Evolutionary conservation across 1,284 basidiomycete genomes (phyloP).

Genomic region (Heterobasidion irregulare): DNA sequence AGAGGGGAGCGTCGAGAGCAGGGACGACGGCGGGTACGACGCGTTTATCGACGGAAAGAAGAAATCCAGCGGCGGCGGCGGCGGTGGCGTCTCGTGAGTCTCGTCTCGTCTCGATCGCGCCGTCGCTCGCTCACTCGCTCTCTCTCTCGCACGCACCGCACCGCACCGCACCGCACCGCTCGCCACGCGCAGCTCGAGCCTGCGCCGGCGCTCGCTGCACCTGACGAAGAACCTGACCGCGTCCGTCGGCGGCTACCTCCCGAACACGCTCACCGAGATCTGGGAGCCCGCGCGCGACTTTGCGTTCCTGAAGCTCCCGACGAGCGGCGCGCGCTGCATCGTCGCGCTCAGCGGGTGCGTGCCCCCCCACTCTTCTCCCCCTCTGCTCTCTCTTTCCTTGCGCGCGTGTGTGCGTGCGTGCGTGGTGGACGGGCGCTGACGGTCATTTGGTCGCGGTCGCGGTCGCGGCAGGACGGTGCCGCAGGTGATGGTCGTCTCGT

Average conservation of each 20-base stretch:
- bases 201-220: conserved; percentile 70
- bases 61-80: conserved; percentile 47
- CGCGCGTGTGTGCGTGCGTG: too few species aligned
- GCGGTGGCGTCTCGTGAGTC: conserved; percentile 48
- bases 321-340: conserved; percentile 70
- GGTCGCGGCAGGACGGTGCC: conserved; percentile 69
- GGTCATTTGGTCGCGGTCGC: not conserved
- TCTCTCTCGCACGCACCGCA: too few species aligned
- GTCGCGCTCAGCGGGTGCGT: conserved; percentile 83
- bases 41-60: conserved; percentile 55
- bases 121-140: not conserved
- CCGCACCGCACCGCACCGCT: too few species aligned
- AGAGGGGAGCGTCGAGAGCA: conserved; percentile 57
- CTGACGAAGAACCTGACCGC: conserved; percentile 76
- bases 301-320: conserved; percentile 86
- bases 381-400: not conserved
- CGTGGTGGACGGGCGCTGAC: too few species aligned
- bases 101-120: not conserved
- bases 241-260: conserved; percentile 86
- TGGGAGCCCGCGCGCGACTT: conserved; percentile 98
- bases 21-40: conserved; percentile 66
- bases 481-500: conserved; percentile 95
- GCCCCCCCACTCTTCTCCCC: too few species aligned
- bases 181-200: conserved; percentile 38
- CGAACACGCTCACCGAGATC: conserved; percentile 87